phyloP scores from a whole-genome alignment of 2,329 filamentous ascomycete genomes.

The Metarhizium humberi region DNA sequence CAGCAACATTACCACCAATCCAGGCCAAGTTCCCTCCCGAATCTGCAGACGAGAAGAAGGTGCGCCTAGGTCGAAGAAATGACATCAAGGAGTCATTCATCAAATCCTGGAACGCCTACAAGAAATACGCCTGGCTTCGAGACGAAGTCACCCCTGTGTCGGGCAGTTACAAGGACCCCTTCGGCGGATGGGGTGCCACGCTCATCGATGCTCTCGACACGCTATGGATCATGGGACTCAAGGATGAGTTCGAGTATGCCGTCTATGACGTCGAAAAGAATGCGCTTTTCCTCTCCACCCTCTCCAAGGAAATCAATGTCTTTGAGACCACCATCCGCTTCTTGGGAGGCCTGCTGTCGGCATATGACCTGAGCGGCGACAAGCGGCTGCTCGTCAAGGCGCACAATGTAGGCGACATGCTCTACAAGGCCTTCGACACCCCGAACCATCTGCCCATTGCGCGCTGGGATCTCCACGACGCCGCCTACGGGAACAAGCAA shows the following conservation, averaged over 20 bases:
- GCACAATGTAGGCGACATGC: conserved; percentile 40
- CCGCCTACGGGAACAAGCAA: conserved; percentile 15
- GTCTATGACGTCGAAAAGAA: conserved; percentile 34
- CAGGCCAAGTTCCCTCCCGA: conserved; percentile 9
- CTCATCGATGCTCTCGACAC: conserved; percentile 53
- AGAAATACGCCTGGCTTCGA: conserved; percentile 38
- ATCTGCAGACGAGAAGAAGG: conserved; percentile 8
- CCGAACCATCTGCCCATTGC: conserved; percentile 37
- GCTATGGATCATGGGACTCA: conserved; percentile 51
- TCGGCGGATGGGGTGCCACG: conserved; percentile 49
- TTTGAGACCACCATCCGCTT: conserved; percentile 49
- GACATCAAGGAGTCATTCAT: conserved; percentile 33
- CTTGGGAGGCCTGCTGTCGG: conserved; percentile 41
- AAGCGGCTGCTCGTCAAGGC: conserved; percentile 35
- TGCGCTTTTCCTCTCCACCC: conserved; percentile 40
- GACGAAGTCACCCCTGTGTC: conserved; percentile 43
- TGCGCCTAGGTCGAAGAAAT: conserved; percentile 25
- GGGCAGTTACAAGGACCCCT: conserved; percentile 35
- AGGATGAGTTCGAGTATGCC: conserved; percentile 46
- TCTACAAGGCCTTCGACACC: conserved; percentile 43
- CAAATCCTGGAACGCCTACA: conserved; percentile 42
- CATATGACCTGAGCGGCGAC: conserved; percentile 39
- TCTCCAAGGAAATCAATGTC: conserved; percentile 30
- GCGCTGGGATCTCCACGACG: conserved; percentile 17
- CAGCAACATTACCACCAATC: conserved; percentile 4